Evolutionary conservation across 2,329 filamentous ascomycete genomes (phyloP).

Genomic region (Pseudogymnoascus sp.): DNA sequence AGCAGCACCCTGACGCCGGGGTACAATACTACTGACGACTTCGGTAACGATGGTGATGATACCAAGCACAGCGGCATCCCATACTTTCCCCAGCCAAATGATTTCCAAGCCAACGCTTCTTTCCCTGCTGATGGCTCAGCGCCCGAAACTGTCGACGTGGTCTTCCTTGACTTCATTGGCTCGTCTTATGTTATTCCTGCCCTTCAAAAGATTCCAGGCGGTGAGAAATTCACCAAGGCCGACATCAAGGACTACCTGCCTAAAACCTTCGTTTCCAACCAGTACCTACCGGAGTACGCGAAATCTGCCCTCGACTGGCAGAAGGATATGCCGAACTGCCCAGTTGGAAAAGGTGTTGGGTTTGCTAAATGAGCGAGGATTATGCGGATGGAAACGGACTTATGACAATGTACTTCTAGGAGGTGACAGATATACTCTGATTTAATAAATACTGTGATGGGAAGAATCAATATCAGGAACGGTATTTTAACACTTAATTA

Average conservation of each 20-base stretch:
- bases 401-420: background rate
- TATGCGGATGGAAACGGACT: background rate
- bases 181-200: constrained; percentile 60
- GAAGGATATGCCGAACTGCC: constrained; percentile 24
- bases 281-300: constrained; percentile 30
- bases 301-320: constrained; percentile 22
- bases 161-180: constrained; percentile 81
- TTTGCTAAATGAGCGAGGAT: constrained; percentile 6
- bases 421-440: background rate
- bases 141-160: constrained; percentile 67
- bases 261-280: constrained; percentile 25
- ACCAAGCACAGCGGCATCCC: constrained; percentile 69
- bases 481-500: background rate
- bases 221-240: constrained; percentile 25
- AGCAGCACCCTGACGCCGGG: constrained; percentile 47
- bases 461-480: background rate
- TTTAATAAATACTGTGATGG: background rate
- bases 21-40: constrained; percentile 85
- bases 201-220: constrained; percentile 40
- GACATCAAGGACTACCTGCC: constrained; percentile 29
- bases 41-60: constrained; percentile 79
- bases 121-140: constrained; percentile 36
- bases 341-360: constrained; percentile 23
- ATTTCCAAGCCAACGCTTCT: constrained; percentile 60
- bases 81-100: constrained; percentile 76